Evolutionary conservation across 768 basidiomycete genomes (phyloP), one percentile per base, ranked within the genome.

Genomic region (Amanita pallidorosea): DNA sequence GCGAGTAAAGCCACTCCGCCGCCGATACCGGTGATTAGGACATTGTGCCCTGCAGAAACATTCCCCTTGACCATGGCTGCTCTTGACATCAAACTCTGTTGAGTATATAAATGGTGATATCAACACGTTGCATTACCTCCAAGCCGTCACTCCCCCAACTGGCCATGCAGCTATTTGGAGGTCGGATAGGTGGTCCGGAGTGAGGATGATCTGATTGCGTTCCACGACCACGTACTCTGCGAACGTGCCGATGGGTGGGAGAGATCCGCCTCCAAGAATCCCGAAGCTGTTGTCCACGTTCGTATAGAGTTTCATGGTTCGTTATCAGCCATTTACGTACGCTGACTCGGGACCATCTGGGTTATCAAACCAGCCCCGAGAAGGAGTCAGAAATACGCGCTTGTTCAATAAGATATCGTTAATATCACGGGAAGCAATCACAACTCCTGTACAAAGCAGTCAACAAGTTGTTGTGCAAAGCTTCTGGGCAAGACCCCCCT

Each of bases 1-100:
- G 85, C 81, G 36, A 79, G 57, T 25, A 92, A 70, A 0, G 90
- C 90, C 35, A 93, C 90, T 11, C 90, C 89, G 17, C 89, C 89
- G 20, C 88, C 88, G 40, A 86, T 79, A 15, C 88, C 88, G 0
- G 86, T 88, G 53, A 93, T 83, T 41, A 92, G 76, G 36, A 93
- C 72, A 48, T 83, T 84, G 33, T 90, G 79, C 6, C 80, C 86
- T 12, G 66, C 58, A 47, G 75, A 54, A 12, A 89, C 80, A 4
- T 71, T 63, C 0, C 78, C 88, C 55, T 89, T 80, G 20, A 88
- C 72, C 15, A 80, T 67, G 2, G 75, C 69, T 1, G 84, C 85
- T 60, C 88, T 88, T 23, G 11, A 15, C 4, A 18, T 43, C 50
- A 31, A 33, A 27, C 31, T 31, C 31, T 31, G 9, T 40, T 12